Conservation (phyloP, 495 filamentous ascomycete genomes). For the Amniculicola lignicola region DNA sequence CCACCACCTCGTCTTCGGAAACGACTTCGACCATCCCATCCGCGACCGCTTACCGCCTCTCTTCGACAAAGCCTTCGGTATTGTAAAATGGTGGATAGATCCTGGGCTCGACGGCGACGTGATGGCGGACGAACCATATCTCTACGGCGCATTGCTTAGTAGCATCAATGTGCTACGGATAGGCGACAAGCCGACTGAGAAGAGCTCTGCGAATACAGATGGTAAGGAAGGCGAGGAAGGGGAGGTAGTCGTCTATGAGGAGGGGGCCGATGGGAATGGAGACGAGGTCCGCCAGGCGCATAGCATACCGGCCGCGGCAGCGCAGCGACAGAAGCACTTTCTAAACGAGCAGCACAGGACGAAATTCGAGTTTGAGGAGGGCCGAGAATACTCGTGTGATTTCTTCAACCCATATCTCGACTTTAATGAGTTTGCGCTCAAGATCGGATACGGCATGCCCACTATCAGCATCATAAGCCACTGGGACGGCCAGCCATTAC, state of each 20-base stretch:
- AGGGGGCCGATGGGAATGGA: conserved; percentile 66
- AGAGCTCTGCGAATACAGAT: conserved; percentile 38
- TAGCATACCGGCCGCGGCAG: conserved; percentile 32
- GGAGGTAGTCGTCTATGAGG: conserved; percentile 53
- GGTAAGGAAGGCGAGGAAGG: conserved; percentile 25
- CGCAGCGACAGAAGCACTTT: conserved; percentile 39
- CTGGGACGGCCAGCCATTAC: conserved; percentile 66
- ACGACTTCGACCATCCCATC: conserved; percentile 87
- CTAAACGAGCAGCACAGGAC: conserved; percentile 42
- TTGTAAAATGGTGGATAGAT: conserved; percentile 85
- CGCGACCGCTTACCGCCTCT: conserved; percentile 78
- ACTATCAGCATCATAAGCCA: conserved; percentile 78
- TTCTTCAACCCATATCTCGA: conserved; percentile 90
- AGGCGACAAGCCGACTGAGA: conserved; percentile 43
- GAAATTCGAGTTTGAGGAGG: conserved; percentile 55
- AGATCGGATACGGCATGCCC: conserved; percentile 76
- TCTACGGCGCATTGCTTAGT: conserved; percentile 72
- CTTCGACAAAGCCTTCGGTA: conserved; percentile 72
- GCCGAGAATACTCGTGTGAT: conserved; percentile 66
- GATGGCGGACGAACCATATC: conserved; percentile 75
- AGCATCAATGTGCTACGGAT: conserved; percentile 70
- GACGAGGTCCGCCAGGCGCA: conserved; percentile 39
- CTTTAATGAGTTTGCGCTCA: conserved; percentile 75
- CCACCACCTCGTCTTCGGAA: conserved; percentile 78
- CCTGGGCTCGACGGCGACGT: conserved; percentile 81